Conservation (phyloP, 2,329 filamentous ascomycete genomes). For the Colletotrichum magnum region DNA sequence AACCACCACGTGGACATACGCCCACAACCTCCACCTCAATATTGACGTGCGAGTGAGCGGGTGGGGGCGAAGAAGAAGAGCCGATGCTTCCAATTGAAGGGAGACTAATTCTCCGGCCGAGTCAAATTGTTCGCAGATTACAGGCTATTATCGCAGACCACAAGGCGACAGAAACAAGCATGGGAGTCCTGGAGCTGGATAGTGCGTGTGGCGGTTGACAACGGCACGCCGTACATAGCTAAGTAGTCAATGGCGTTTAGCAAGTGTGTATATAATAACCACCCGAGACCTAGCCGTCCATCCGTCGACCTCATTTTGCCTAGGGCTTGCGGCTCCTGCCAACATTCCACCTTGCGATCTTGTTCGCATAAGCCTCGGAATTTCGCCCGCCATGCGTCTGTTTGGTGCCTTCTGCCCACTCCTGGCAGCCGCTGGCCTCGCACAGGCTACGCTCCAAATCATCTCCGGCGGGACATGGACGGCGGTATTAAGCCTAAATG, state of each 20-base stretch:
- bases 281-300: too few species aligned
- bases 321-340: too few species aligned
- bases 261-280: not conserved
- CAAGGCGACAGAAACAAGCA: not conserved
- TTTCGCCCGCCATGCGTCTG: slow-evolving; percentile 27
- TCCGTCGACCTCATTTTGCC: too few species aligned
- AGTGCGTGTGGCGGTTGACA: not conserved
- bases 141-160: not conserved
- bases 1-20: slow-evolving; percentile 12
- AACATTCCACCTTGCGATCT: too few species aligned
- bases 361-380: not conserved
- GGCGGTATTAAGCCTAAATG: slow-evolving; percentile 48
- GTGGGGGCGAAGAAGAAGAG: slow-evolving; percentile 1
- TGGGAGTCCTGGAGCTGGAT: slow-evolving; percentile 29
- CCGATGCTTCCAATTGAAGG: slow-evolving; percentile 24
- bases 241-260: not conserved
- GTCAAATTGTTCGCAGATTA: slow-evolving; percentile 11
- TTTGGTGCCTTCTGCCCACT: slow-evolving; percentile 17
- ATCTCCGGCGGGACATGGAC: slow-evolving; percentile 64
- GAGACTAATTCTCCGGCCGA: slow-evolving; percentile 28
- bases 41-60: slow-evolving; percentile 11
- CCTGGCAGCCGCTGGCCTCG: slow-evolving; percentile 25
- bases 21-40: slow-evolving; percentile 10
- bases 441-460: slow-evolving; percentile 49
- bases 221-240: not conserved